Percentiles rank a stretch among this genome's conserved stretches.
These are phyloP conservation scores for Cladobotryum mycophilum DNA, from an alignment of 2,329 filamentous ascomycete species.

Conservation along the genomic window DNA sequence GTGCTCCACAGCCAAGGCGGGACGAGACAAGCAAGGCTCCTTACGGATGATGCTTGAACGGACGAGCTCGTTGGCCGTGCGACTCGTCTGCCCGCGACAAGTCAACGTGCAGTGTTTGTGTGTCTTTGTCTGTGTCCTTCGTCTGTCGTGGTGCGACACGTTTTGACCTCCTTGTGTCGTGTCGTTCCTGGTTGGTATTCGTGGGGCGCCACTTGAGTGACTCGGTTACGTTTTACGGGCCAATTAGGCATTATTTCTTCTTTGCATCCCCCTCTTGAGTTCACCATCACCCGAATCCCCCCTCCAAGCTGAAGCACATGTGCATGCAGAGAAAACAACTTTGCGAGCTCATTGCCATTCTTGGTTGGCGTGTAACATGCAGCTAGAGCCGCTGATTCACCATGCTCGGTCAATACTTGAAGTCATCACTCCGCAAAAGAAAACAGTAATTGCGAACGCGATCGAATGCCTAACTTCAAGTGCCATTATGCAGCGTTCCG, in stretches of 20 bases:
- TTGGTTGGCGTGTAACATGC: no score
- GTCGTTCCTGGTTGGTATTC: constrained; percentile 1
- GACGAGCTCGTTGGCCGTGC: background rate
- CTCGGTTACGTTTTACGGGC: background rate
- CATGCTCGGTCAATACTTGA: no score
- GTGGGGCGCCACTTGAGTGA: background rate
- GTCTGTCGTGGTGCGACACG: constrained; percentile 3
- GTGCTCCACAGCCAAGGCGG: background rate
- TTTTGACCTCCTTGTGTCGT: constrained; percentile 7
- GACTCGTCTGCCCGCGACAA: constrained; percentile 7
- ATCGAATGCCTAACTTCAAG: background rate
- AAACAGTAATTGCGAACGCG: background rate
- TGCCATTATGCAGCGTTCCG: constrained; percentile 1
- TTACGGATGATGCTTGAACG: background rate
- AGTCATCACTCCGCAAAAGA: no score
- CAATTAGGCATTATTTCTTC: background rate
- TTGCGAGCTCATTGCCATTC: no score
- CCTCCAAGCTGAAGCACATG: no score
- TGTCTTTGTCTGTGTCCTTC: constrained; percentile 1
- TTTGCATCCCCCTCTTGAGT: background rate
- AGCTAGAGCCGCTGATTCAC: no score
- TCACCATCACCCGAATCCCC: background rate
- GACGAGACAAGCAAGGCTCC: background rate
- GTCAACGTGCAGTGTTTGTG: constrained; percentile 9
- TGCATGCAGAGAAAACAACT: no score